Base-by-base conservation (phyloP, 768 basidiomycete genomes). In the Mrakia gelida region DNA sequence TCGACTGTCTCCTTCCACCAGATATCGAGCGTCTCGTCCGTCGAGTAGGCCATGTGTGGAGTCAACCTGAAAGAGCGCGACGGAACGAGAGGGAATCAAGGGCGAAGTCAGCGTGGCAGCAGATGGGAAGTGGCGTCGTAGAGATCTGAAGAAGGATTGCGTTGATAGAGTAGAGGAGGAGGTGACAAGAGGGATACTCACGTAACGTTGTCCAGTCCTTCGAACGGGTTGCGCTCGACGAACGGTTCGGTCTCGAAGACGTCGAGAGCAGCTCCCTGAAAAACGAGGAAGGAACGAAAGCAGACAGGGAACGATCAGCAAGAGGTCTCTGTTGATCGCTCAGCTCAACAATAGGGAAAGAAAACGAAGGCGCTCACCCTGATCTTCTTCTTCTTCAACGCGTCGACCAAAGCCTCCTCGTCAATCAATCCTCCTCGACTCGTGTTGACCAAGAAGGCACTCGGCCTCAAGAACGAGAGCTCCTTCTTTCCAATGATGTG, bases 391-490 rank as follows among this genome's bases (percentile, higher is more conserved):
- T 86, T 81, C 76, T 86, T 82, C 78, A 91, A 81, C 3, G 85
- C 86, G 6, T 88, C 83, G 13, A 91, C 78, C 49, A 92, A 81
- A 0, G 88, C 90, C 0, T 72, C 80, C 80, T 91, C 90, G 75
- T 91, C 88, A 7, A 92, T 87, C 28, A 92, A 82, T 3, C 89
- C 89, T 0, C 91, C 91, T 75, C 91, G 84, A 3, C 89, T 89
- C 0, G 91, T 90, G 81, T 91, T 92, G 81, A 91, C 87, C 75
- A 91, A 85, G 81, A 89, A 86, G 0, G 90, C 87, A 3, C 88
- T 86, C 0, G 87, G 84, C 81, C 90, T 90, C 87, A 92, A 87
- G n/a, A 84, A 80, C 1, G 82, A 85, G 26, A 91, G 83, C 74
- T 90, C 88, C 8, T 83, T 79, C 9, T 84, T 85, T 5, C 84